Conservation (phyloP, 352 stramenopile species). For the Pythium phragmitis region DNA sequence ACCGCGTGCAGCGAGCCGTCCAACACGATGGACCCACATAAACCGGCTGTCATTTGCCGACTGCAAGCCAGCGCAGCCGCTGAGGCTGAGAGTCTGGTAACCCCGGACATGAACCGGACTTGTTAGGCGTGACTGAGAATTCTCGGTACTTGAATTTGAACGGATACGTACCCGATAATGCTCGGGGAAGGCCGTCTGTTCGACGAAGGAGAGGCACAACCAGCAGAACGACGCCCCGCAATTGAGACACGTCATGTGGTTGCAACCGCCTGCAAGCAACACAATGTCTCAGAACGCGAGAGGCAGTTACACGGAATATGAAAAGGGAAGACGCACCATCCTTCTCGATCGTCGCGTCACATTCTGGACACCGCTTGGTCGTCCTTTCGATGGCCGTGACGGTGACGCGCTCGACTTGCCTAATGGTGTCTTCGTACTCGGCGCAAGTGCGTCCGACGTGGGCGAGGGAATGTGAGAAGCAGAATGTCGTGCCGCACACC, state of each 20-base stretch:
- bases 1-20: neutral
- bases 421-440: neutral
- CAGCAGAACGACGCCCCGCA: slow-evolving; percentile 14
- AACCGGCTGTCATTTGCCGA: neutral
- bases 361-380: slow-evolving; percentile 6
- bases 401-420: neutral
- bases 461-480: neutral
- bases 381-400: neutral
- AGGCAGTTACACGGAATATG: no score
- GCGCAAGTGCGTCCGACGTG: neutral
- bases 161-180: slow-evolving; percentile 9
- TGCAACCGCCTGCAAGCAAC: slow-evolving; percentile 11
- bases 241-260: slow-evolving; percentile 15
- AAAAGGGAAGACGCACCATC: neutral
- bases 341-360: slow-evolving; percentile 7
- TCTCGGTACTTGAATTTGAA: no score
- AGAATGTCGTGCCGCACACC: neutral
- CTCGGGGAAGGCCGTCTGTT: neutral
- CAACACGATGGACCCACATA: neutral
- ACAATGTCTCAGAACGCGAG: neutral
- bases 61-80: slow-evolving; percentile 1
- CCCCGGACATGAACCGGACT: neutral
- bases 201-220: slow-evolving; percentile 1
- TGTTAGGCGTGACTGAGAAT: no score
- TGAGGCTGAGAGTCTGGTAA: neutral